A percentile compares a stretch with the other conserved stretches of the same genome.
Evolutionary conservation across 257 asterid genomes (phyloP).

Genomic region (Fraxinus americana): DNA sequence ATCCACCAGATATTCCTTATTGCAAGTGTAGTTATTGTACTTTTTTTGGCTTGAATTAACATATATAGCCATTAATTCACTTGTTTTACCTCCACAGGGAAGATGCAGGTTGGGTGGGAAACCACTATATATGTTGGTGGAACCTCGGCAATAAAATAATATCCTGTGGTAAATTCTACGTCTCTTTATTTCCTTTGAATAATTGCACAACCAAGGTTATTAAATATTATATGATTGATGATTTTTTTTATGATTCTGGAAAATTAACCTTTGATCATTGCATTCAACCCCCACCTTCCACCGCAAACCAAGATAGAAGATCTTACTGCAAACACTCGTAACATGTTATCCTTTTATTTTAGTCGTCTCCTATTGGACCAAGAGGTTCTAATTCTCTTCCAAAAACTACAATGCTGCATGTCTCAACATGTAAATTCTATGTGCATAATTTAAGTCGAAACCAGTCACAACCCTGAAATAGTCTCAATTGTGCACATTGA

Average conservation of each 20-base stretch:
- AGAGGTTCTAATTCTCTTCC: not conserved
- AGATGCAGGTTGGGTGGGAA: conserved; percentile 62
- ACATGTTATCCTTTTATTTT: not conserved
- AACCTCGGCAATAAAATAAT: conserved; percentile 63
- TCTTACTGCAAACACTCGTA: not conserved
- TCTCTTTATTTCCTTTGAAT: not conserved
- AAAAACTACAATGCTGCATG: not conserved
- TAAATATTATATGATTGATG: not conserved
- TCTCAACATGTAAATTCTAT: not conserved
- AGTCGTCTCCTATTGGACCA: not conserved
- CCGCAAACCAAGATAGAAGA: not conserved
- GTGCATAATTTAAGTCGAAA: not conserved
- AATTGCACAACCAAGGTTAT: not conserved
- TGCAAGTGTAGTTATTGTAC: not conserved
- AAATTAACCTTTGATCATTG: not conserved
- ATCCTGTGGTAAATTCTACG: conserved; percentile 22
- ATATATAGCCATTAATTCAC: too few relatives aligned
- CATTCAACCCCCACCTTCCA: not conserved
- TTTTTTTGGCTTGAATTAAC: not conserved
- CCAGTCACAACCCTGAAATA: not conserved
- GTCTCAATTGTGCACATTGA: not conserved
- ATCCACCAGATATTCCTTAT: not conserved
- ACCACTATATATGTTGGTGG: conserved; percentile 79
- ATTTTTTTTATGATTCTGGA: too few relatives aligned
- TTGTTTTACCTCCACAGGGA: conserved; percentile 42